Base-by-base conservation (phyloP, 306 rosid genomes). In the Trifolium dubium region DNA sequence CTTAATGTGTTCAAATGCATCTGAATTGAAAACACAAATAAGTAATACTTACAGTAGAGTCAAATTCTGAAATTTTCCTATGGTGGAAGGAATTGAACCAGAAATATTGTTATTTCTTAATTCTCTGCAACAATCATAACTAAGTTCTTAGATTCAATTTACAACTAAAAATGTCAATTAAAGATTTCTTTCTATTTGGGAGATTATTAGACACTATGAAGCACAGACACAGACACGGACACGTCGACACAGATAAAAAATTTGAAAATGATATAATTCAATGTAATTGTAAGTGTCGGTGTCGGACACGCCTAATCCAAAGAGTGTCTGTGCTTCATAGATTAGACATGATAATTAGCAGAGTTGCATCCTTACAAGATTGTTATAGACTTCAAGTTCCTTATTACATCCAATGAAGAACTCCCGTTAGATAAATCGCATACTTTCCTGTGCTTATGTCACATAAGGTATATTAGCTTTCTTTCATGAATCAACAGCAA, bases 91-190 rank as follows among this genome's bases (percentile, higher is more conserved):
- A 77, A 92, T 80, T 66, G 89, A 77, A 79, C 83, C 90, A 64
- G 92, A 74, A 14, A 90, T 84, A 32, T 90, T 87, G 86, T 67
- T 89, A 68, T 90, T 85, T 65, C 92, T 89, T 77, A 92, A 80
- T 18, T 72, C 91, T 60, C 98, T 90, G 90, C 85, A 80, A 64
- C 49, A 83, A 49, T 34, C 69, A 44, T 53, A 65, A 79, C 28
- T 47, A 60, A 64, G 23, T 11, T 54, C 41, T 76, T 72, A 67
- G 11, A 70, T 53, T 54, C 64, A 41, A 43, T 70, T 67, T 17
- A 54, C 12, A 64, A 65, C 76, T 73, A 43, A 58, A 71, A 18
- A 66, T 31, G 30, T 19, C 1, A 56, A 66, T 40, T 29, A 28
- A 62, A 67, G 1, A 76, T 6, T 32, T 67, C 47, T 61, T 23